Evolutionary conservation across 352 stramenopile species (phyloP).

Genomic region (Phytophthora quininea): DNA sequence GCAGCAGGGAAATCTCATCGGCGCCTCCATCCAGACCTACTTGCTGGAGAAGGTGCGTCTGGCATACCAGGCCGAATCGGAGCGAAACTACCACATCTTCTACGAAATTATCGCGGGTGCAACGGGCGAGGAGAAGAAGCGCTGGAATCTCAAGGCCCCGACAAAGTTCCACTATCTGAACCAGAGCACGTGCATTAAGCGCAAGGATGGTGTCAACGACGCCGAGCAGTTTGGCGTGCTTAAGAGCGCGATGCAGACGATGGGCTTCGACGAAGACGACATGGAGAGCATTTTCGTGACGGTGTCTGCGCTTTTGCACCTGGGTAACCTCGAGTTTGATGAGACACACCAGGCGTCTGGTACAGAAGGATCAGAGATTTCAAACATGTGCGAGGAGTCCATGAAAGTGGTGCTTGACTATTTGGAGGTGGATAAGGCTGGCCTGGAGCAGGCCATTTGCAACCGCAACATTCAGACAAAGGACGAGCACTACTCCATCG

Average conservation of each 20-base stretch:
- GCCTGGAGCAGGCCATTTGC: slow-evolving; percentile 92
- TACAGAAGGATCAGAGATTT: slow-evolving; percentile 76
- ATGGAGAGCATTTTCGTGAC: slow-evolving; percentile 93
- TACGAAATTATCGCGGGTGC: slow-evolving; percentile 92
- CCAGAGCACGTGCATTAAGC: slow-evolving; percentile 85
- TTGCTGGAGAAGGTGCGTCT: slow-evolving; percentile 96
- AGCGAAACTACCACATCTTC: slow-evolving; percentile 98
- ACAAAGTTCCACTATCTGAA: slow-evolving; percentile 91
- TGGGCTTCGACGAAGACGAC: slow-evolving; percentile 90
- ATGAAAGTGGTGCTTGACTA: slow-evolving; percentile 86
- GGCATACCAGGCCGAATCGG: slow-evolving; percentile 91
- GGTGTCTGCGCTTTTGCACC: slow-evolving; percentile 91
- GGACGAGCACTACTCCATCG: slow-evolving; percentile 90
- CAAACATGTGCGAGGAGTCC: slow-evolving; percentile 52
- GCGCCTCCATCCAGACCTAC: slow-evolving; percentile 95
- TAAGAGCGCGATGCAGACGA: slow-evolving; percentile 81
- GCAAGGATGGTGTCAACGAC: slow-evolving; percentile 91
- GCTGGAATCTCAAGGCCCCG: slow-evolving; percentile 60
- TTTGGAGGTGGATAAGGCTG: slow-evolving; percentile 86
- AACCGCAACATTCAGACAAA: slow-evolving; percentile 93
- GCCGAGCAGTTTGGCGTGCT: slow-evolving; percentile 83
- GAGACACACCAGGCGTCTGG: slow-evolving; percentile 59
- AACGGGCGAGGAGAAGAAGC: slow-evolving; percentile 60
- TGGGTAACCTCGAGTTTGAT: slow-evolving; percentile 95
- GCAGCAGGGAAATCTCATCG: slow-evolving; percentile 72